A percentile compares a stretch with the other conserved stretches of the same genome.
These are phyloP conservation scores for Lophium mytilinum DNA, from an alignment of 495 filamentous ascomycete genomes.

Conservation along the genomic window DNA sequence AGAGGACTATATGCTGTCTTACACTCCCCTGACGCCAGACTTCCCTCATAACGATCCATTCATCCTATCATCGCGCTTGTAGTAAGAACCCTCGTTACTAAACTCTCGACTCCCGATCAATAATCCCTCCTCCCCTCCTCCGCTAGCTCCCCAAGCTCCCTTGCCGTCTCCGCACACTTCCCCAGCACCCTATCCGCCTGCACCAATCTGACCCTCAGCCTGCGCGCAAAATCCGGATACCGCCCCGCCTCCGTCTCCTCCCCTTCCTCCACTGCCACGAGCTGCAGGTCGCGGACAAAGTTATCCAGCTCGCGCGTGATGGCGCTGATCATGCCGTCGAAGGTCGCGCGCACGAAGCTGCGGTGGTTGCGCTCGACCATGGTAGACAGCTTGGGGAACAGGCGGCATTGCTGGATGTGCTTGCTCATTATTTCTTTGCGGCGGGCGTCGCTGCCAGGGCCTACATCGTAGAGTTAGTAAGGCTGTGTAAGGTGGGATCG, in stretches of 20 bases:
- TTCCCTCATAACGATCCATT: no score
- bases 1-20: no score
- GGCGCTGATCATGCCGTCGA: conserved; percentile 1
- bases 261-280: not conserved
- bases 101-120: no score
- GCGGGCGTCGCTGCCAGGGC: not conserved
- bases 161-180: not conserved
- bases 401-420: conserved; percentile 5
- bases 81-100: no score
- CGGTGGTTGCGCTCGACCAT: conserved; percentile 14
- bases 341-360: not conserved
- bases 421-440: conserved; percentile 10
- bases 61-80: no score
- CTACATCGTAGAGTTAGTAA: not conserved
- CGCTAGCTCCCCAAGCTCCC: not conserved
- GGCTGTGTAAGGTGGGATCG: not conserved
- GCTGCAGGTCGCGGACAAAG: conserved; percentile 7
- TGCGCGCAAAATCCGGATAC: conserved; percentile 9
- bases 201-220: conserved; percentile 2
- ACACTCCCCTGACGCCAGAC: no score
- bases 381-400: conserved; percentile 8
- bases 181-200: not conserved
- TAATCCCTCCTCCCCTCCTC: not conserved
- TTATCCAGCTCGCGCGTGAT: conserved; percentile 12
- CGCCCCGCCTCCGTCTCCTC: conserved; percentile 1